Base-by-base conservation (phyloP, 1,284 basidiomycete genomes). In the Gomphus bonarii region DNA sequence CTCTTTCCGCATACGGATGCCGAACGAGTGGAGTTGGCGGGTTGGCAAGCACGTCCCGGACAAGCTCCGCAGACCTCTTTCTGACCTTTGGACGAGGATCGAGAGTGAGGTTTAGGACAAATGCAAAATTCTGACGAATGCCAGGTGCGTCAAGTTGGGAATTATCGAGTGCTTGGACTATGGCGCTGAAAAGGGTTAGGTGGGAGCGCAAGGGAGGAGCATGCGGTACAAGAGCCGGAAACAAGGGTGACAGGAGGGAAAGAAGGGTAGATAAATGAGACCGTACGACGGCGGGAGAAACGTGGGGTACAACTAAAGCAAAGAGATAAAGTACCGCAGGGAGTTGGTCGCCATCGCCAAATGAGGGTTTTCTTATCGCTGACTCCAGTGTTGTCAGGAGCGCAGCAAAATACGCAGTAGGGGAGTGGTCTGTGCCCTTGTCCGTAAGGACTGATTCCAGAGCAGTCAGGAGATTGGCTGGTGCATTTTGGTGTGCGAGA, bases 11-110 rank as follows among this genome's bases (percentile, higher is more conserved):
- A 73, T 95, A 99, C 0, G 95, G 94, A 73, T 98, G 95, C 8
- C 79, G 73, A 4, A 80, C 63, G 44, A 88, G 75, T 0, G 93
- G 93, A 5, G 83, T 75, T 1, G 91, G 87, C 14, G 93, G 91
- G 12, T 78, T 77, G 5, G 77, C 74, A 30, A 95, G 75, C 3
- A 94, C 76, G 62, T 90, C 85, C 61, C 78, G 79, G 43, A 99
- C 79, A 22, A 91, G 80, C 64, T 97, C 93, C 57, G 88, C 87
- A 9, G 95, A 94, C 62, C 86, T 82, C 70, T 85, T 94, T 58
- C 97, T 83, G 50, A 99, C 92, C 74, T 99, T 98, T 38, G 97
- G 95, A 48, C 95, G 76, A 1, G 85, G 79, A 73, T 99, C 95
- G 52, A 93, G 75, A 63, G 84, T 87, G 52, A 98, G 74, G 59